Percentiles rank a stretch among this genome's conserved stretches.
phyloP scores from a whole-genome alignment of 768 basidiomycete species.

The Auricularia auricula-judae region DNA sequence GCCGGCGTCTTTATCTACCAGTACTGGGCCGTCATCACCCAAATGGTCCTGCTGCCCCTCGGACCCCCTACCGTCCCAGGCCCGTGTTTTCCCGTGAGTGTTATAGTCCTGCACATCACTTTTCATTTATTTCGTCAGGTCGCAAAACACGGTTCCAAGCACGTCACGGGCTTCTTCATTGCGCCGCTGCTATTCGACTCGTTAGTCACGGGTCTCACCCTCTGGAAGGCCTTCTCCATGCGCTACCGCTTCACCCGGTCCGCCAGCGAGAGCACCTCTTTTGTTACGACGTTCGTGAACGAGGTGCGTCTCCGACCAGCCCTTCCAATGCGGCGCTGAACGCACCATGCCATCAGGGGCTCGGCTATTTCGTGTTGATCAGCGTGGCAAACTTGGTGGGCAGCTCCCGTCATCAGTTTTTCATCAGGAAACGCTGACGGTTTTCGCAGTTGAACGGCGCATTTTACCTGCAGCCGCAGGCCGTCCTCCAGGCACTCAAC shows the following conservation, averaged over 20 bases:
- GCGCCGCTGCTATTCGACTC: slow-evolving; percentile 76
- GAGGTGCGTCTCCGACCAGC: slow-evolving; percentile 38
- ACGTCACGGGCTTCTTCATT: slow-evolving; percentile 45
- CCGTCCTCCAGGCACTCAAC: slow-evolving; percentile 69
- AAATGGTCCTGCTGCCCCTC: slow-evolving; percentile 61
- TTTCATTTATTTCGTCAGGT: slow-evolving; percentile 5
- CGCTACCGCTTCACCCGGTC: slow-evolving; percentile 33
- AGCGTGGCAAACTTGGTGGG: slow-evolving; percentile 68
- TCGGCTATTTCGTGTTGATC: slow-evolving; percentile 78
- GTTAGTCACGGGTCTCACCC: slow-evolving; percentile 68
- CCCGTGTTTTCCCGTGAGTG: slow-evolving; percentile 54
- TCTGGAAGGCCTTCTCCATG: slow-evolving; percentile 69
- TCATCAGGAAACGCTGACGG: background rate
- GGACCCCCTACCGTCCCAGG: slow-evolving; percentile 58
- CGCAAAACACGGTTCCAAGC: slow-evolving; percentile 54
- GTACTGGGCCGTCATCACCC: slow-evolving; percentile 65
- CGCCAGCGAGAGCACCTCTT: slow-evolving; percentile 63
- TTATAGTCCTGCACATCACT: too few relatives aligned
- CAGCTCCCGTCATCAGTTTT: background rate
- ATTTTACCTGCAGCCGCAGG: slow-evolving; percentile 68
- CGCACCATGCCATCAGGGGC: slow-evolving; percentile 30
- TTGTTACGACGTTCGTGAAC: slow-evolving; percentile 76
- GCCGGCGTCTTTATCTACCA: slow-evolving; percentile 72
- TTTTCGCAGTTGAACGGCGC: slow-evolving; percentile 52
- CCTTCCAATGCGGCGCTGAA: slow-evolving; percentile 1